Evolutionary conservation across 2,329 filamentous ascomycete species (phyloP).

Genomic region (Colletotrichum noveboracense): DNA sequence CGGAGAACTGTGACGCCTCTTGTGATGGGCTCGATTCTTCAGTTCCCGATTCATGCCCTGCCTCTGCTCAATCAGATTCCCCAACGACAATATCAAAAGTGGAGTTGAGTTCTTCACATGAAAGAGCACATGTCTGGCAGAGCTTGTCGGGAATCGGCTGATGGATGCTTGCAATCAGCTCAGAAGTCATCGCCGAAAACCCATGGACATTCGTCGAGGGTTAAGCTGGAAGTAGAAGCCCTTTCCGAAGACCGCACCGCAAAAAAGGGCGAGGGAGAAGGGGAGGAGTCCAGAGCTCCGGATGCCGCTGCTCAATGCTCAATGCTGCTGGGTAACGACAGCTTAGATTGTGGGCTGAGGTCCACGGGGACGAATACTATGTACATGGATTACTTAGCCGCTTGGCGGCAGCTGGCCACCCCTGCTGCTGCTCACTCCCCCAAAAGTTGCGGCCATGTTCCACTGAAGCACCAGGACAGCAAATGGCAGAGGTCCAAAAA

Average conservation of each 20-base stretch:
- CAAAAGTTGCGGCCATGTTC: background rate
- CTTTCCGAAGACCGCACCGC: background rate
- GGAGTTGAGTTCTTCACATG: slow-evolving; percentile 19
- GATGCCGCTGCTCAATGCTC: background rate
- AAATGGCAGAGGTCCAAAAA: background rate
- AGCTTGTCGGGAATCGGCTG: slow-evolving; percentile 15
- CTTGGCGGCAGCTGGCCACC: slow-evolving; percentile 13
- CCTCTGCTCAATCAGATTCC: slow-evolving; percentile 9
- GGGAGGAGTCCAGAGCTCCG: background rate
- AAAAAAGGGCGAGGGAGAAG: background rate
- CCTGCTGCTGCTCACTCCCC: background rate
- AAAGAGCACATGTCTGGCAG: background rate
- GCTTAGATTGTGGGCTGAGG: slow-evolving; percentile 11
- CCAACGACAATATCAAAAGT: slow-evolving; percentile 17
- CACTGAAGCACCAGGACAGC: background rate
- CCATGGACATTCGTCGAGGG: background rate
- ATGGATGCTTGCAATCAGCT: slow-evolving; percentile 9
- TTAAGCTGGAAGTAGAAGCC: background rate
- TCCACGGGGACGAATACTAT: background rate
- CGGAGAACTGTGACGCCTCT: background rate
- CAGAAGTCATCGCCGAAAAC: background rate
- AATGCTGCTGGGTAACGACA: background rate
- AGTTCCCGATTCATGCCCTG: background rate
- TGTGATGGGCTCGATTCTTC: background rate
- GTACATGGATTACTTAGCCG: slow-evolving; percentile 7